phyloP scores from a whole-genome alignment of 148 eudicot genomes.

The Spergularia marina region DNA sequence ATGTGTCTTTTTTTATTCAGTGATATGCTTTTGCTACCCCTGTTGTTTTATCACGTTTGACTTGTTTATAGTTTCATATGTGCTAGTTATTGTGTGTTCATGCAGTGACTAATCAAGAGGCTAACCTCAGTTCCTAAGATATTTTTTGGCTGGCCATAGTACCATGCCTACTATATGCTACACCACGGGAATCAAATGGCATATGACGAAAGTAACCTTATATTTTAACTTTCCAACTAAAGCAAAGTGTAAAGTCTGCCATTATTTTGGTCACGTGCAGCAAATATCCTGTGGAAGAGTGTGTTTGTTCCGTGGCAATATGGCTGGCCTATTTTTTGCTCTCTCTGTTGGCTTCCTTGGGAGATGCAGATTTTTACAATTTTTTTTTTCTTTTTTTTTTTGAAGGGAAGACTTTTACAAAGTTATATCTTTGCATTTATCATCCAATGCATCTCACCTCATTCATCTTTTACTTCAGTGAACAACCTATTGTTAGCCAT shows the following conservation, averaged over 20 bases:
- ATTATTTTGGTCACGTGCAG: no score
- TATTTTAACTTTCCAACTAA: no score
- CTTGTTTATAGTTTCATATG: not conserved
- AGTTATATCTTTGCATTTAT: not conserved
- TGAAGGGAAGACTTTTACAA: not conserved
- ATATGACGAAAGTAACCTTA: no score
- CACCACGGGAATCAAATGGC: no score
- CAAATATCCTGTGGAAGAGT: no score
- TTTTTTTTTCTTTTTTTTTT: no score
- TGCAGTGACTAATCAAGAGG: not conserved
- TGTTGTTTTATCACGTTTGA: not conserved
- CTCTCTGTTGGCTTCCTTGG: not conserved
- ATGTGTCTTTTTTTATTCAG: constrained; percentile 1
- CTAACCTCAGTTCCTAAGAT: not conserved
- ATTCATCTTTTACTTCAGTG: no score
- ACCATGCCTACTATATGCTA: no score
- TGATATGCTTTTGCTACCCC: not conserved
- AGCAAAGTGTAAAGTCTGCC: no score
- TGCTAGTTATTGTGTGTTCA: not conserved
- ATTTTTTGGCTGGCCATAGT: not conserved
- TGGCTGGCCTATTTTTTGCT: no score
- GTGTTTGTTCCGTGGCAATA: no score
- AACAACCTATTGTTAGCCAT: not conserved
- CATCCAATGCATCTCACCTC: not conserved
- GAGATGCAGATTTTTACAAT: not conserved